Base-by-base conservation (phyloP, 495 filamentous ascomycete species). In the Patellaria atrata region DNA sequence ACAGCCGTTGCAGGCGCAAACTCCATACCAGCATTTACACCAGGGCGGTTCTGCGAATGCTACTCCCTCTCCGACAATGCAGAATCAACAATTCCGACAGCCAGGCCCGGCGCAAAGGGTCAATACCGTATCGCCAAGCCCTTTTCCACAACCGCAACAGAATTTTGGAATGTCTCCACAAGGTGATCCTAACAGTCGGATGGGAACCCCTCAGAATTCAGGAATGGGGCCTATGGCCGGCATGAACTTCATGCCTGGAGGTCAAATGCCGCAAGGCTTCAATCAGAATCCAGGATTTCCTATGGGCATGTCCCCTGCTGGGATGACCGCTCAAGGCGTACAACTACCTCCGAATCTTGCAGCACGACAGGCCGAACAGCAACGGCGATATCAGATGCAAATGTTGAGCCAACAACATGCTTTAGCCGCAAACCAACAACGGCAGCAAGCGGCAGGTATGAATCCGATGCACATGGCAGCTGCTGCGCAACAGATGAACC, bases 71-170 rank as follows among this genome's bases (percentile, higher is more conserved):
- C 87, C 87, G 29, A 68, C 82, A 48, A 69, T 84, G 64, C 65
- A 65, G 28, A 84, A 86, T 56, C 84, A 89, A 56, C 59, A 71
- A 3, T 81, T 74, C 44, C 67, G 73, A 22, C 65, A 64, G 27
- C 65, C 65, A 34, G 70, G 61, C 47, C 70, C 74, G 22, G 79
- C 78, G 10, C 82, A 86, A 57, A 63, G 84, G 36, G 78, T 94
- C 55, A 75, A 82, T 40, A 94, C 89, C 17, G 75, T 82, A 21
- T 94, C 87, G 11, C 87, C 87, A 3, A 83, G 82, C 52, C 85
- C 84, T 0, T 94, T 91, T 57, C 85, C 84, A 1, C 81, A 33
- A 11, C 28, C 32, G 35, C 36, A 31, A 18, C 83, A 13, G 77
- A 76, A 18, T 70, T 71, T 22, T 78, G 79, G 45, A 73, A 78